A percentile compares a stretch with the other conserved stretches of the same genome.
Conservation (phyloP, 1,284 basidiomycete species). For the Ganoderma lucidum region DNA sequence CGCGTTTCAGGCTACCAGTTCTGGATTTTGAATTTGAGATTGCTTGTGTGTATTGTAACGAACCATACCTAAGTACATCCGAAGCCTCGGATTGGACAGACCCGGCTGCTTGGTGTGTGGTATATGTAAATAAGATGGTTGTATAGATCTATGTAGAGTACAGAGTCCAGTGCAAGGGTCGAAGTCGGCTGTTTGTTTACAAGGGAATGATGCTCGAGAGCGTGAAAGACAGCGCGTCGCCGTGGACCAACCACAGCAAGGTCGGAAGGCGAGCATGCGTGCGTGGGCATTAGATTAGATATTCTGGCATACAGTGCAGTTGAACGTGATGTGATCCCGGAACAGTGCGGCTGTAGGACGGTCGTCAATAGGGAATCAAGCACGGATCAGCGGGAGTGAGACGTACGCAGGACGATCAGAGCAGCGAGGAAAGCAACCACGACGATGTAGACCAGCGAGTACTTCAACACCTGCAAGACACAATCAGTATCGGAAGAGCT, state of each 20-base stretch:
- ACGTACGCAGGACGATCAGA: conserved; percentile 83
- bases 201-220: conserved; percentile 30
- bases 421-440: conserved; percentile 84
- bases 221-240: conserved; percentile 20
- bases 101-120: not conserved
- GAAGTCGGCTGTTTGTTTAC: conserved; percentile 32
- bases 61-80: conserved; percentile 25
- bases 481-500: conserved; percentile 7
- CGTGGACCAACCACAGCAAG: conserved; percentile 17
- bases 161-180: conserved; percentile 33
- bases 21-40: not conserved
- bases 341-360: conserved; percentile 65
- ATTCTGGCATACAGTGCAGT: conserved; percentile 78
- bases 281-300: conserved; percentile 73
- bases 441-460: conserved; percentile 85
- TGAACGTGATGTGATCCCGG: conserved; percentile 71
- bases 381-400: not conserved
- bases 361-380: conserved; percentile 10
- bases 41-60: conserved; percentile 44
- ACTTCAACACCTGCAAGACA: conserved; percentile 70
- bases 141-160: conserved; percentile 36
- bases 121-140: conserved; percentile 30
- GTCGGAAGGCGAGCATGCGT: conserved; percentile 28
- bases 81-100: conserved; percentile 10
- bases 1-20: too few species aligned